phyloP scores from a whole-genome alignment of 2,329 filamentous ascomycete genomes.

The Ceratocystis albifundus region DNA sequence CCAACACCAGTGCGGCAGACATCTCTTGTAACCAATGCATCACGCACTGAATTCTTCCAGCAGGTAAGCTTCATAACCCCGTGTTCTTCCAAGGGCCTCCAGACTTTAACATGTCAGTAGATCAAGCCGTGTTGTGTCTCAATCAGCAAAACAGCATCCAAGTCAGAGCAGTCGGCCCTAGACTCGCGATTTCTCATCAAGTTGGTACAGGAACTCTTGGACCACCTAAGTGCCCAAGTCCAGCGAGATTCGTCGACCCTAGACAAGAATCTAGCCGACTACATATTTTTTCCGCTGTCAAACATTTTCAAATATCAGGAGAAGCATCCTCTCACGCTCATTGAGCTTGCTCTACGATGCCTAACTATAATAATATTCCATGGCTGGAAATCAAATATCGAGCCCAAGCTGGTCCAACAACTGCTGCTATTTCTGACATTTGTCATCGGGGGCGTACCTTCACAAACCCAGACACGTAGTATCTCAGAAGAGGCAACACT shows the following conservation, averaged over 20 bases:
- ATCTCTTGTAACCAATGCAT: conserved; percentile 15
- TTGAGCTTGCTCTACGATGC: conserved; percentile 68
- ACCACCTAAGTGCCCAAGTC: conserved; percentile 37
- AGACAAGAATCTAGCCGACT: conserved; percentile 79
- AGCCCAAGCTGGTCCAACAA: conserved; percentile 65
- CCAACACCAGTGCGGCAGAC: background rate
- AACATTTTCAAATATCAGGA: conserved; percentile 71
- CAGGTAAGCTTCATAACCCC: conserved; percentile 26
- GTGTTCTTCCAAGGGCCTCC: background rate
- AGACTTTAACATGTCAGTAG: conserved; percentile 31
- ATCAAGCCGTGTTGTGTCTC: conserved; percentile 52
- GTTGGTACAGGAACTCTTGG: conserved; percentile 37
- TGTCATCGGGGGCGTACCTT: conserved; percentile 61
- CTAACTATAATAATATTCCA: conserved; percentile 59
- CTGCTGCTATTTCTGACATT: conserved; percentile 76
- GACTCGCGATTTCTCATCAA: conserved; percentile 36
- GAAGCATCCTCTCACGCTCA: conserved; percentile 54
- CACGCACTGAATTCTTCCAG: conserved; percentile 32
- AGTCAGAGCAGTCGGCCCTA: conserved; percentile 35
- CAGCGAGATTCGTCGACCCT: conserved; percentile 40
- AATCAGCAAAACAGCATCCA: conserved; percentile 47
- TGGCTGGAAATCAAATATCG: conserved; percentile 67
- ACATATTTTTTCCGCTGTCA: conserved; percentile 85
- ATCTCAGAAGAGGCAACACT: conserved; percentile 62
- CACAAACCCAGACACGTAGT: conserved; percentile 36